phyloP scores from a whole-genome alignment of 2,329 filamentous ascomycete genomes.

The Talaromyces sp. region DNA sequence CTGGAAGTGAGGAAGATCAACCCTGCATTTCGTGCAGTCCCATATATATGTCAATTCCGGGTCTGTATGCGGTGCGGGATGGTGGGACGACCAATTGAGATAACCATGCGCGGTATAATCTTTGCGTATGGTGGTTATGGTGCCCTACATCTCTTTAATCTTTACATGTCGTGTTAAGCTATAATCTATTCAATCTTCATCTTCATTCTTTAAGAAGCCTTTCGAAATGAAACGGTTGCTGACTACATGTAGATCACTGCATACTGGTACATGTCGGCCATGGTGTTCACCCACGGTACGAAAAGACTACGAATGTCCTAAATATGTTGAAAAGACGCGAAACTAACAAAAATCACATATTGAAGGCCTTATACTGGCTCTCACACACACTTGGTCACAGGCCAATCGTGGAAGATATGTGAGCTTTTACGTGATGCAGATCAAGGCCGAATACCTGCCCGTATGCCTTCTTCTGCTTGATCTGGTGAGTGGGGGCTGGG shows the following conservation, averaged over 20 bases:
- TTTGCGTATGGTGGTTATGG: constrained; percentile 61
- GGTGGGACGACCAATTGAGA: constrained; percentile 72
- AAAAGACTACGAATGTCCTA: background rate
- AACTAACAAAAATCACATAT: background rate
- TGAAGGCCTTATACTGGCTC: constrained; percentile 68
- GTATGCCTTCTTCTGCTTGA: constrained; percentile 74
- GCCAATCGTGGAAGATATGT: constrained; percentile 75
- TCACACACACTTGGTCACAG: constrained; percentile 80
- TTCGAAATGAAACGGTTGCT: constrained; percentile 20
- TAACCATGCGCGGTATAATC: constrained; percentile 53
- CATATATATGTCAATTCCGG: constrained; percentile 59
- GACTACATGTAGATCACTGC: constrained; percentile 41
- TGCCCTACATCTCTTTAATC: constrained; percentile 58
- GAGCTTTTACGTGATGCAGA: constrained; percentile 76
- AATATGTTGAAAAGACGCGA: background rate
- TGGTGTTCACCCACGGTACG: constrained; percentile 33
- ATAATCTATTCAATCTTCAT: constrained; percentile 22
- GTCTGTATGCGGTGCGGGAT: constrained; percentile 66
- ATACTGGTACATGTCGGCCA: constrained; percentile 34
- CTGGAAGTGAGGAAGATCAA: constrained; percentile 79
- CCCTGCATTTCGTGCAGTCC: constrained; percentile 61
- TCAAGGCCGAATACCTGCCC: constrained; percentile 78
- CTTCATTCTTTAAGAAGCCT: constrained; percentile 15
- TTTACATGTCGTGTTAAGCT: background rate
- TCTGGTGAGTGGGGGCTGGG: constrained; percentile 63